Conservation (phyloP, 1,284 basidiomycete species). For the Xanthoconium separans region DNA sequence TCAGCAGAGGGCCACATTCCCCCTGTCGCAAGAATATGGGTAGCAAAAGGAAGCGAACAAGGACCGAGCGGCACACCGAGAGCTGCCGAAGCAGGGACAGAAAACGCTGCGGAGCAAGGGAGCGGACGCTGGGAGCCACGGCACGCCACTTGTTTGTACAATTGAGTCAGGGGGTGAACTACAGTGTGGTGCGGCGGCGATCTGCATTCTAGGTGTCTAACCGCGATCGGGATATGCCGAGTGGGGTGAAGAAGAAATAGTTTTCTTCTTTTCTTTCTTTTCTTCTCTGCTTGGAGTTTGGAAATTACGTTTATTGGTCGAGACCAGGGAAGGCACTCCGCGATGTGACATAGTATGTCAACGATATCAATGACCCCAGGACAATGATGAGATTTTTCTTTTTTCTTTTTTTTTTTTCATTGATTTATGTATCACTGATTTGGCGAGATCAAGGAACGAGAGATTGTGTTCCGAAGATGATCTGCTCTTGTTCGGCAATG, state of each 20-base stretch:
- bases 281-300: too few relatives aligned
- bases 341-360: conserved; percentile 21
- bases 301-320: background rate
- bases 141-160: conserved; percentile 51
- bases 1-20: conserved; percentile 68
- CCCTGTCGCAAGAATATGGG: conserved; percentile 63
- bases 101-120: conserved; percentile 12
- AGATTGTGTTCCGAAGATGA: too few relatives aligned
- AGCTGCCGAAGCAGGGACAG: too few relatives aligned
- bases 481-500: conserved; percentile 32
- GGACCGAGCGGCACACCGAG: too few relatives aligned
- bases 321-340: conserved; percentile 20
- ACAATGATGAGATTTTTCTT: too few relatives aligned
- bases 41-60: conserved; percentile 18
- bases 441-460: conserved; percentile 11
- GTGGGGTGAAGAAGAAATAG: too few relatives aligned
- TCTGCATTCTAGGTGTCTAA: conserved; percentile 8
- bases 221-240: background rate
- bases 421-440: conserved; percentile 9
- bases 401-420: too few relatives aligned
- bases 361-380: conserved; percentile 8
- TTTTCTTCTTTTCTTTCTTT: too few relatives aligned
- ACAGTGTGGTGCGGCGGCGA: too few relatives aligned
- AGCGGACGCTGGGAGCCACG: conserved; percentile 48
- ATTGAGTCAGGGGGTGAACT: conserved; percentile 10